Percentiles rank a stretch among this genome's conserved stretches.
phyloP scores from a whole-genome alignment of 2,329 filamentous ascomycete species.

The Phialophora tarda region DNA sequence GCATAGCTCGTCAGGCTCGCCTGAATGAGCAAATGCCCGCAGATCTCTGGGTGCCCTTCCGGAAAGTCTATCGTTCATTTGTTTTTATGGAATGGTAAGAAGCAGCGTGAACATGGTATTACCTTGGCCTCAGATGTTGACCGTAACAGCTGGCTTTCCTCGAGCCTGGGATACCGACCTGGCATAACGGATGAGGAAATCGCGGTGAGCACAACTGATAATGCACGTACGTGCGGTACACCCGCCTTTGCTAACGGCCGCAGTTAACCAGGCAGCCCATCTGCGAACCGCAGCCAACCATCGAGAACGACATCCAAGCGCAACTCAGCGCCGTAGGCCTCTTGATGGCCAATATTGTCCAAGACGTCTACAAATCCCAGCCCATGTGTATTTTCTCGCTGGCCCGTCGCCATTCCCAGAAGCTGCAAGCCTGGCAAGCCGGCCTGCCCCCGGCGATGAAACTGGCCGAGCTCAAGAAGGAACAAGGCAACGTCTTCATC shows the following conservation, averaged over 20 bases:
- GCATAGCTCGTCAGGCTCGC: constrained; percentile 22
- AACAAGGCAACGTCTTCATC: neutral
- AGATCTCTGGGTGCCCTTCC: constrained; percentile 10
- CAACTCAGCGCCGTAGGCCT: constrained; percentile 22
- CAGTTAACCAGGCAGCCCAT: constrained; percentile 20
- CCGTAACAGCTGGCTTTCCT: constrained; percentile 19
- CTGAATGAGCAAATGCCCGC: constrained; percentile 15
- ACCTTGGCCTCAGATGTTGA: neutral
- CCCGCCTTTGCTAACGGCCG: neutral
- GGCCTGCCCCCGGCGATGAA: constrained; percentile 17
- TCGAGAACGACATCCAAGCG: constrained; percentile 22
- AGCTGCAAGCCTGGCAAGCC: constrained; percentile 18
- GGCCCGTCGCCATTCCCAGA: constrained; percentile 9
- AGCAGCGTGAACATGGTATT: neutral
- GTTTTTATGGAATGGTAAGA: constrained; percentile 28
- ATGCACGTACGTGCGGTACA: neutral
- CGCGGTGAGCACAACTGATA: constrained; percentile 8
- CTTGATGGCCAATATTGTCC: constrained; percentile 17
- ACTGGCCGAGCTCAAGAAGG: constrained; percentile 6
- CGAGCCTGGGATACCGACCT: constrained; percentile 23
- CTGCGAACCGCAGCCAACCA: constrained; percentile 17
- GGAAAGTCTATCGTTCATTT: constrained; percentile 22
- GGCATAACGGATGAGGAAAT: constrained; percentile 19
- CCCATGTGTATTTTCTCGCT: constrained; percentile 14
- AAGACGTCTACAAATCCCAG: constrained; percentile 17